Evolutionary conservation across 352 stramenopile species (phyloP).

Genomic region (Pythium plurisporium): DNA sequence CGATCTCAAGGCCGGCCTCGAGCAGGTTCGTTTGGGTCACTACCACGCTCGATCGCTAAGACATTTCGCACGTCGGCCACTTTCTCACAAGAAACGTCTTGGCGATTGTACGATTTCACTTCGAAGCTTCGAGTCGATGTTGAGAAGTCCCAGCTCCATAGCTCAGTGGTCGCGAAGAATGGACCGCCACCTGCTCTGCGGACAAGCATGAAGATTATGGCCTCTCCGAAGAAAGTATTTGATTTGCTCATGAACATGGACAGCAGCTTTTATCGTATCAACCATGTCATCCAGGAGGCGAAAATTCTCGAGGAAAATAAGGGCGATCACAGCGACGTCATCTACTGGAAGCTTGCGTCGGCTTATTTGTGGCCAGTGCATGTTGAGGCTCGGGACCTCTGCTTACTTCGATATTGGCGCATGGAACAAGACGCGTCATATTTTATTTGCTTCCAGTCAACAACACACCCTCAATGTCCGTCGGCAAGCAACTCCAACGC

Average conservation of each 20-base stretch:
- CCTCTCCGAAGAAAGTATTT: conserved; percentile 64
- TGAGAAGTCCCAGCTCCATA: conserved; percentile 44
- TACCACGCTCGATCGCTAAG: conserved; percentile 76
- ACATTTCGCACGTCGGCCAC: conserved; percentile 71
- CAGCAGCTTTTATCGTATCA: conserved; percentile 66
- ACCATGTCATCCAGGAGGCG: conserved; percentile 70
- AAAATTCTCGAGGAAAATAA: conserved; percentile 59
- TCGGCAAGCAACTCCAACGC: conserved; percentile 11
- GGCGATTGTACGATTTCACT: conserved; percentile 72
- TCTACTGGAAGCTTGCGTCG: conserved; percentile 69
- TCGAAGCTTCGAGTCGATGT: conserved; percentile 70
- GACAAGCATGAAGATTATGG: conserved; percentile 66
- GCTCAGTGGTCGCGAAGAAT: conserved; percentile 22
- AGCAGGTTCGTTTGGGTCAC: conserved; percentile 61
- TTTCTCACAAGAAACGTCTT: conserved; percentile 73
- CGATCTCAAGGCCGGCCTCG: conserved; percentile 24
- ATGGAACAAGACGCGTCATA: conserved; percentile 79
- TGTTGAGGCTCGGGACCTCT: conserved; percentile 66
- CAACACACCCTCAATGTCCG: conserved; percentile 54
- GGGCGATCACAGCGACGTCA: conserved; percentile 70
- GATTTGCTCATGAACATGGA: conserved; percentile 71
- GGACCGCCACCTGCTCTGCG: conserved; percentile 53
- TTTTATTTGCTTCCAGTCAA: conserved; percentile 87
- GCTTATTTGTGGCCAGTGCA: conserved; percentile 72
- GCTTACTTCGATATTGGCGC: conserved; percentile 76